Percentiles rank a stretch among this genome's conserved stretches.
Evolutionary conservation across 2,329 filamentous ascomycete genomes (phyloP).

Genomic region (Aureobasidium sp.): DNA sequence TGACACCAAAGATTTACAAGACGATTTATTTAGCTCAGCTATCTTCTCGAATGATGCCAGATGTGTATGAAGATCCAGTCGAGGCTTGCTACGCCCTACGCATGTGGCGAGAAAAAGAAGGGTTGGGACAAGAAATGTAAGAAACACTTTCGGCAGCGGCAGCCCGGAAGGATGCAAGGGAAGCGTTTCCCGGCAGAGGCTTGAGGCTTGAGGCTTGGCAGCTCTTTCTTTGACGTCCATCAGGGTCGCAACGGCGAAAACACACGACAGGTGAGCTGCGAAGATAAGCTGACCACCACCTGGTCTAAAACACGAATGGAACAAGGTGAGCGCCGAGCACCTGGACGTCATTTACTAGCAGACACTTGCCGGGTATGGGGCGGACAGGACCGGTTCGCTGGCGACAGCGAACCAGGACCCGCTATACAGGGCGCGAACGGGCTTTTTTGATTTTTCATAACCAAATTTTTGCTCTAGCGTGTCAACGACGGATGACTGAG

Average conservation of each 20-base stretch:
- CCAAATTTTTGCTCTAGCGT: constrained; percentile 11
- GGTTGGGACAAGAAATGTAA: neutral
- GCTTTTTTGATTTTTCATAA: constrained; percentile 11
- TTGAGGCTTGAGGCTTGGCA: neutral
- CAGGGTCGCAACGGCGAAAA: neutral
- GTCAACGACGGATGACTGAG: constrained; percentile 9
- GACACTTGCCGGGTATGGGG: neutral
- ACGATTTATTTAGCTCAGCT: constrained; percentile 2
- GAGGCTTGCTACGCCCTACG: constrained; percentile 1
- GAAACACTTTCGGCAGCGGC: neutral
- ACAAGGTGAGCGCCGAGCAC: neutral
- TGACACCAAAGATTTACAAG: neutral
- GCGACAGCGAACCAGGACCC: constrained; percentile 1
- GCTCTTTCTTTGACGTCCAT: neutral
- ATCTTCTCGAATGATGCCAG: neutral
- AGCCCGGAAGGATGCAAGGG: neutral
- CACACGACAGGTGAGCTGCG: neutral
- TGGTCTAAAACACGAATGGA: neutral
- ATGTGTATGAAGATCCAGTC: neutral
- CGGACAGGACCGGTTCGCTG: neutral
- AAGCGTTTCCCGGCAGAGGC: neutral
- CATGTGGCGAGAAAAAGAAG: constrained; percentile 6
- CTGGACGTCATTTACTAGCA: neutral
- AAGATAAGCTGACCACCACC: neutral
- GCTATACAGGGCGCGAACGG: constrained; percentile 5